Base-by-base conservation (phyloP, 306 rosid genomes). In the Ammopiptanthus mongolicus region DNA sequence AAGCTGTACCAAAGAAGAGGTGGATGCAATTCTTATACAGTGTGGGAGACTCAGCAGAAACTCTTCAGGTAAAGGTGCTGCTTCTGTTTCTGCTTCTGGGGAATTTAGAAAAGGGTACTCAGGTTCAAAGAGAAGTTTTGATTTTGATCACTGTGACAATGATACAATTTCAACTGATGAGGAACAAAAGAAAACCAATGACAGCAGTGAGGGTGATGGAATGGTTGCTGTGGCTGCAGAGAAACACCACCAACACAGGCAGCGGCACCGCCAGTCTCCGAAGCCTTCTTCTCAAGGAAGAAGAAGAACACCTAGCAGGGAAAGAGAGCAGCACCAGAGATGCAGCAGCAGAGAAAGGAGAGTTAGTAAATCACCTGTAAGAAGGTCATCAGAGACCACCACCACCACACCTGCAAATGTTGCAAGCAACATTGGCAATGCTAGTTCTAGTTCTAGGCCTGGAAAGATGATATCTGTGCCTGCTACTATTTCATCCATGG, bases 381-480 rank as follows among this genome's bases (percentile, higher is more conserved):
- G 91, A 82, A 92, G 99, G 25, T 74, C 91, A n/a, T 86, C 89
- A 15, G 91, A 86, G 61, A 77, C 76, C 0, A 42, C 13, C 56
- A 25, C 1, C n/a, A n/a, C n/a, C n/a, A 57, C 56, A 7, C 8
- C 37, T 2, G 36, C 47, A 42, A 23, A 28, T n/a, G n/a, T n/a
- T 69, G 73, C 70, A 5, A 73, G 6, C 65, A 62, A 33, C 80
- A 80, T 11, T 47, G 52, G 28, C 52, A 14, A 23, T 41, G 70
- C 73, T 2, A 71, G 34, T 74, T 41, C 79, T 50, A 87, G 85
- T 74, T 47, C 78, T 59, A 88, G 85, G 80, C 97, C 97, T 0
- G 93, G 89, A 4, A 96, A 92, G 87, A 77, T 96, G 99, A 97
- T 96, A 47, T 89, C 99, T 5, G 98, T 92, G n/a, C 99, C 99